Percentiles rank a stretch among this genome's conserved stretches.
These are phyloP conservation scores for Nannizziopsis arthrosporioides DNA, from an alignment of 2,329 filamentous ascomycete species.

Conservation along the genomic window DNA sequence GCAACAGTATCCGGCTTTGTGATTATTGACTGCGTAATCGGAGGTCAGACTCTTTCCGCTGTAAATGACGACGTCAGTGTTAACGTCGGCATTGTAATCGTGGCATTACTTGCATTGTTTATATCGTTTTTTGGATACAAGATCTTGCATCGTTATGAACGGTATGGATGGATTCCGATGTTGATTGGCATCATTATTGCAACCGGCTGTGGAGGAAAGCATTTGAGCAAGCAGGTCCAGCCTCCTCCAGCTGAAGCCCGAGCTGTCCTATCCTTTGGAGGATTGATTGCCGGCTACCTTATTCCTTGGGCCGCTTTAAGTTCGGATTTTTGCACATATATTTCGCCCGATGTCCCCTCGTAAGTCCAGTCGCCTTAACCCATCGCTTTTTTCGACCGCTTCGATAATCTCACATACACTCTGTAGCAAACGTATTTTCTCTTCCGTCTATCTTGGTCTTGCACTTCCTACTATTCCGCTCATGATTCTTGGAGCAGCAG, in stretches of 20 bases:
- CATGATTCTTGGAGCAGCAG: slow-evolving; percentile 54
- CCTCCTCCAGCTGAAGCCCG: slow-evolving; percentile 11
- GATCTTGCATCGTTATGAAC: slow-evolving; percentile 57
- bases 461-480: slow-evolving; percentile 45
- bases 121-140: slow-evolving; percentile 58
- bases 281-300: slow-evolving; percentile 19
- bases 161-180: slow-evolving; percentile 31
- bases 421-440: slow-evolving; percentile 13
- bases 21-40: slow-evolving; percentile 54
- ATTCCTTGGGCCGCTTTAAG: slow-evolving; percentile 19
- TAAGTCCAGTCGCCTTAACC: not conserved
- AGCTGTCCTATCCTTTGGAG: slow-evolving; percentile 18
- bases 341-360: slow-evolving; percentile 14
- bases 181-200: slow-evolving; percentile 17
- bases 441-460: slow-evolving; percentile 35
- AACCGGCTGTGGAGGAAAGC: slow-evolving; percentile 17
- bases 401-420: not conserved
- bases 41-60: slow-evolving; percentile 57
- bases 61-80: slow-evolving; percentile 45
- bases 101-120: slow-evolving; percentile 50
- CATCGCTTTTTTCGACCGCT: not conserved
- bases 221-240: slow-evolving; percentile 13
- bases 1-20: slow-evolving; percentile 52
- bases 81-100: slow-evolving; percentile 45
- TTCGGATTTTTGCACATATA: slow-evolving; percentile 16